A percentile compares a stretch with the other conserved stretches of the same genome.
Conservation (phyloP, 177 flowering plant genomes). For the Viscum album region DNA sequence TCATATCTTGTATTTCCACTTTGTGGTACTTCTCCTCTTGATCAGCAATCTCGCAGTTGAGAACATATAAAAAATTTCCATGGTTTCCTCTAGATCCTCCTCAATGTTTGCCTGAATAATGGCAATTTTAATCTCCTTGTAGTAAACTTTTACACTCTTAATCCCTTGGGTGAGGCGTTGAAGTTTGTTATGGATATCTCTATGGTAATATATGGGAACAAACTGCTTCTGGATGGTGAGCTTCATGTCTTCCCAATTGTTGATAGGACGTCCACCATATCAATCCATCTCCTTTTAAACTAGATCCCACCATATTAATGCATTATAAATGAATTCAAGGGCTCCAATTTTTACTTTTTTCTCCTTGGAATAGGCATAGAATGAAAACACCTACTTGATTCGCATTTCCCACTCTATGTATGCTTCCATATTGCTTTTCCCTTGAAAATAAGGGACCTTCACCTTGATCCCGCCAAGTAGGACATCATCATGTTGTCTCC, state of each 20-base stretch:
- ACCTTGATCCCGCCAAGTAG: neutral
- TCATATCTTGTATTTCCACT: neutral
- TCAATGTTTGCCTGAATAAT: neutral
- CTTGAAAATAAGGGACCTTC: neutral
- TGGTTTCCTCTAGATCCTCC: neutral
- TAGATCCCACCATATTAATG: neutral
- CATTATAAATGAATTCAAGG: neutral
- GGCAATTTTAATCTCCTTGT: neutral
- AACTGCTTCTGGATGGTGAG: too few relatives aligned
- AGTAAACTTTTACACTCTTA: neutral
- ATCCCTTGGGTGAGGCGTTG: neutral
- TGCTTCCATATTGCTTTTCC: neutral
- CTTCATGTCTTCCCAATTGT: neutral
- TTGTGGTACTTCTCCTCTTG: neutral
- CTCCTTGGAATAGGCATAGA: neutral
- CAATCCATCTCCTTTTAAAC: neutral
- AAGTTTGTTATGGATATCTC: neutral
- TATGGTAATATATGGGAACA: too few relatives aligned
- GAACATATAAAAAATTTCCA: neutral
- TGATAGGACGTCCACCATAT: neutral
- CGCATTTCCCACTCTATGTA: neutral
- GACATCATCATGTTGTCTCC: neutral
- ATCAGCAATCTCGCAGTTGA: too few relatives aligned
- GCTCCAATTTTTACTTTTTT: neutral
- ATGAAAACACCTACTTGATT: neutral